Evolutionary conservation across 768 basidiomycete species (phyloP).

Genomic region (Cystobasidium tubakii): DNA sequence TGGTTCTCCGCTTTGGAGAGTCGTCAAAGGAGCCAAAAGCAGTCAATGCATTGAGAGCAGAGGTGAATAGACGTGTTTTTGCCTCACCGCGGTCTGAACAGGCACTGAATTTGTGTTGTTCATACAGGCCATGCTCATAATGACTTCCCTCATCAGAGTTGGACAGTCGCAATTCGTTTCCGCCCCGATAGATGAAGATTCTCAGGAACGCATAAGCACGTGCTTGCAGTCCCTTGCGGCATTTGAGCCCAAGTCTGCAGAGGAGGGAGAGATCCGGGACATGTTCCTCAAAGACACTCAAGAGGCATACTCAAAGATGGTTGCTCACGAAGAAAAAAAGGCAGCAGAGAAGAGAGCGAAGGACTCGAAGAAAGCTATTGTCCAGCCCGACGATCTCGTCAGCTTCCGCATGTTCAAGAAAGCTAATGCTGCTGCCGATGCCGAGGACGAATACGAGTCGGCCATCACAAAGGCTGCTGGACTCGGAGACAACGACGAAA

Average conservation of each 20-base stretch:
- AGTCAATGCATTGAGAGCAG: slow-evolving; percentile 75
- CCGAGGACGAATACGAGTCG: slow-evolving; percentile 69
- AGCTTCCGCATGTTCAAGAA: slow-evolving; percentile 92
- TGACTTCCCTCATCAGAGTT: slow-evolving; percentile 93
- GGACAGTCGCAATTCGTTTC: slow-evolving; percentile 94
- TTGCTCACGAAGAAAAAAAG: slow-evolving; percentile 91
- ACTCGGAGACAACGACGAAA: slow-evolving; percentile 71
- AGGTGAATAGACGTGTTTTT: no score
- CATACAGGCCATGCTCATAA: slow-evolving; percentile 82
- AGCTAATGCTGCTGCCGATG: slow-evolving; percentile 71
- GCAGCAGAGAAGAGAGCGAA: slow-evolving; percentile 83
- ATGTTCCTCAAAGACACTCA: slow-evolving; percentile 67
- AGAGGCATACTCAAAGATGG: slow-evolving; percentile 87
- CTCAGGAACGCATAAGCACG: slow-evolving; percentile 88
- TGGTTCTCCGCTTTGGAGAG: slow-evolving; percentile 68
- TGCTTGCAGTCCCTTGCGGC: slow-evolving; percentile 84
- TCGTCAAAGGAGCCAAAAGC: slow-evolving; percentile 54
- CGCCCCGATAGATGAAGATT: slow-evolving; percentile 96
- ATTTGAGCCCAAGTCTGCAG: slow-evolving; percentile 56
- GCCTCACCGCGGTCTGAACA: no score
- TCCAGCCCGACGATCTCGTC: slow-evolving; percentile 89
- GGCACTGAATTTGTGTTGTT: not conserved
- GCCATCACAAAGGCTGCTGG: slow-evolving; percentile 88
- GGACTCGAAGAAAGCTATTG: slow-evolving; percentile 62
- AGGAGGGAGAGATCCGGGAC: slow-evolving; percentile 55